Percentiles rank a stretch among this genome's conserved stretches.
Conservation (phyloP, 116 monocot genomes). For the Phalaenopsis hybrid region DNA sequence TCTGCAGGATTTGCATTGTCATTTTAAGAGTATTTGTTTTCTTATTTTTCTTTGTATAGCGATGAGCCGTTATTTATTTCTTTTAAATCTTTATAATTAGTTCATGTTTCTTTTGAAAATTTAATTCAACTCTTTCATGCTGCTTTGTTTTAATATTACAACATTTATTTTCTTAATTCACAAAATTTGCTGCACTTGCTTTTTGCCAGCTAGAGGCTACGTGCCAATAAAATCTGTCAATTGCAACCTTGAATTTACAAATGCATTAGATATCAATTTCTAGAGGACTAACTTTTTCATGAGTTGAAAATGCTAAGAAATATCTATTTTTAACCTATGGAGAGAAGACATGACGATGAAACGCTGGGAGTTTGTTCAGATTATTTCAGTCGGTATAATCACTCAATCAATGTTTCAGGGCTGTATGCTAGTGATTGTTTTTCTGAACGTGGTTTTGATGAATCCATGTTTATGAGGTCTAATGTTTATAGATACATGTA, state of each 20-base stretch:
- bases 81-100: no score
- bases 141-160: neutral
- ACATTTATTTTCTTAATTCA: no score
- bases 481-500: neutral
- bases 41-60: no score
- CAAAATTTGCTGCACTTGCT: neutral
- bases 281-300: neutral
- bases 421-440: neutral
- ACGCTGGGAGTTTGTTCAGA: neutral
- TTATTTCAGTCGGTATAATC: neutral
- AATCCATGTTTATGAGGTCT: no score
- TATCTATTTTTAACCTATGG: neutral
- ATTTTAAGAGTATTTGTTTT: no score
- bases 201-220: neutral
- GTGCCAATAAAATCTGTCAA: neutral
- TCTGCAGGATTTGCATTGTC: no score
- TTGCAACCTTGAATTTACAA: no score
- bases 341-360: neutral
- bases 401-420: neutral
- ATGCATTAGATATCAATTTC: neutral
- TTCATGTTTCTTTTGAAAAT: no score
- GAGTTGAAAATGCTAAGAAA: neutral
- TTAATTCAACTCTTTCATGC: neutral
- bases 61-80: no score
- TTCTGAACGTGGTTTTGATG: neutral